phyloP scores from a whole-genome alignment of 257 asterid species.

The Penstemon davidsonii region DNA sequence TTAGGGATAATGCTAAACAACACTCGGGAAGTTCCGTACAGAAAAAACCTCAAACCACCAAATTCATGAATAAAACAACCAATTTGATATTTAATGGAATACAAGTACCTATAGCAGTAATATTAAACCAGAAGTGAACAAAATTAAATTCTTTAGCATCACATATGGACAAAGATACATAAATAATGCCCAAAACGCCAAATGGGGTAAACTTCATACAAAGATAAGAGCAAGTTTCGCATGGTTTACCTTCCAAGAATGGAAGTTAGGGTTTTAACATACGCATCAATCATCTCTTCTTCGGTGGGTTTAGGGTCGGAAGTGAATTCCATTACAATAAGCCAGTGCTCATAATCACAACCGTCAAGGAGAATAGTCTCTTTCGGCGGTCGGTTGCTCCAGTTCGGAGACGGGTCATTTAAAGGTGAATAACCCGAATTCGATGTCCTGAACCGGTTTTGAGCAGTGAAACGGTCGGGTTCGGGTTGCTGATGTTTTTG shows the following conservation, averaged over 20 bases:
- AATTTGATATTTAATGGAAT: too few relatives aligned
- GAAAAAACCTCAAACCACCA: too few relatives aligned
- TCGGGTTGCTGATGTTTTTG: conserved; percentile 18
- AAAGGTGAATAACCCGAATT: conserved; percentile 80
- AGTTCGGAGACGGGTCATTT: conserved; percentile 93
- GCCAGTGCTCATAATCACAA: conserved; percentile 97
- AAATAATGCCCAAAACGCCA: background rate
- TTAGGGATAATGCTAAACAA: too few relatives aligned
- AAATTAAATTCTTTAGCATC: too few relatives aligned
- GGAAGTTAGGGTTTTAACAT: conserved; percentile 82
- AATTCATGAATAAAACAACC: too few relatives aligned
- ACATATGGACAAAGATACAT: too few relatives aligned
- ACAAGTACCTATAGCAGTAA: too few relatives aligned
- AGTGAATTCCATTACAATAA: conserved; percentile 76
- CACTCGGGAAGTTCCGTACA: too few relatives aligned
- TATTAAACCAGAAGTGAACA: too few relatives aligned
- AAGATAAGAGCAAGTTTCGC: background rate
- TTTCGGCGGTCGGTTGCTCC: conserved; percentile 97
- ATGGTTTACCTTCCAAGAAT: conserved; percentile 69
- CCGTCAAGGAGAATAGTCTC: conserved; percentile 90
- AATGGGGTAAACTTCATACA: background rate
- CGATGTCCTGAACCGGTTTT: conserved; percentile 58
- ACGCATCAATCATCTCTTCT: conserved; percentile 71
- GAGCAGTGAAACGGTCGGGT: conserved; percentile 23
- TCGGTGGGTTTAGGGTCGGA: conserved; percentile 70